A percentile compares a stretch with the other conserved stretches of the same genome.
Conservation (phyloP, 2,329 filamentous ascomycete species). For the Didymella arachidicola region DNA sequence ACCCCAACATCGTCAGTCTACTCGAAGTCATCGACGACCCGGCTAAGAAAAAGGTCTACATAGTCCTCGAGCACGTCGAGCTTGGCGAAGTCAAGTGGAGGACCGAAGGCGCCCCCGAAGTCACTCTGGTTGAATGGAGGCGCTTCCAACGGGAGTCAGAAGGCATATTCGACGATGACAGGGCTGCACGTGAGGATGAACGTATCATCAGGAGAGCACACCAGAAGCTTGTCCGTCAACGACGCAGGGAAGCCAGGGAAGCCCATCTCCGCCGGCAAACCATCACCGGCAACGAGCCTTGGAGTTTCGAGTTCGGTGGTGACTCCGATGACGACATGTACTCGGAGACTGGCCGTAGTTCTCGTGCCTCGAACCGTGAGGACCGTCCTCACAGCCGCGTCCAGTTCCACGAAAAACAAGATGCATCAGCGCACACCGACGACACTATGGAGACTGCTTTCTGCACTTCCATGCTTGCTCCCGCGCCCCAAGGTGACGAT, state of each 20-base stretch:
- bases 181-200: slow-evolving; percentile 54
- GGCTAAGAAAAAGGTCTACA: slow-evolving; percentile 95
- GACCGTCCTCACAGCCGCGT: slow-evolving; percentile 31
- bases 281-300: slow-evolving; percentile 66
- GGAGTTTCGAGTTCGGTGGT: slow-evolving; percentile 84
- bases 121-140: slow-evolving; percentile 82
- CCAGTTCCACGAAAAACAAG: slow-evolving; percentile 33
- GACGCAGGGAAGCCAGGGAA: slow-evolving; percentile 51
- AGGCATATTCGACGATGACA: slow-evolving; percentile 55
- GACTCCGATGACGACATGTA: slow-evolving; percentile 64
- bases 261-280: slow-evolving; percentile 42
- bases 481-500: slow-evolving; percentile 15
- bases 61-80: slow-evolving; percentile 94
- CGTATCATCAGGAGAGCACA: slow-evolving; percentile 49
- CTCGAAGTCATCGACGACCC: slow-evolving; percentile 98
- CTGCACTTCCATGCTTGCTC: slow-evolving; percentile 35
- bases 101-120: slow-evolving; percentile 82
- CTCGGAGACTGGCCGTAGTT: slow-evolving; percentile 38
- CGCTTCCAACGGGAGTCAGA: slow-evolving; percentile 76
- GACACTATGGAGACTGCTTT: slow-evolving; percentile 49
- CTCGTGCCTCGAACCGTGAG: slow-evolving; percentile 35
- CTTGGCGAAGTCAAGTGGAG: slow-evolving; percentile 94
- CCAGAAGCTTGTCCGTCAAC: slow-evolving; percentile 54
- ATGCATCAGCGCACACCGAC: slow-evolving; percentile 28
- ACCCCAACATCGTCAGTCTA: slow-evolving; percentile 94